Evolutionary conservation across 345 rosid species (phyloP).

Genomic region (Citrus hindsii): DNA sequence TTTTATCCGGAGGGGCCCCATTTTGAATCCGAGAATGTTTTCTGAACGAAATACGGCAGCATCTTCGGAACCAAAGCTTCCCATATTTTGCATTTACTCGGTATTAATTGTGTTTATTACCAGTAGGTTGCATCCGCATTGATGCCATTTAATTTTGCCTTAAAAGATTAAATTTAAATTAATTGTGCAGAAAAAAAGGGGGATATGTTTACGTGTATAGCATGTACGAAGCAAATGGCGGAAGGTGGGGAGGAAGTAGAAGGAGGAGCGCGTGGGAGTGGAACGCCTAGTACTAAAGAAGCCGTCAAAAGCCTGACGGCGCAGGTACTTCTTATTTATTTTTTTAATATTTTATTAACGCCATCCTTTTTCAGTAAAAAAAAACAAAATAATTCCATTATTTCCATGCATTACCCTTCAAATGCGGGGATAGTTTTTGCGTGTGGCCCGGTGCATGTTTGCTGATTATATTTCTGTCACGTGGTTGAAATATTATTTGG

Average conservation of each 20-base stretch:
- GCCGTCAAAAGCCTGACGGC: slow-evolving; percentile 99
- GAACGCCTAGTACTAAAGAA: slow-evolving; percentile 82
- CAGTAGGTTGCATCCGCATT: not conserved
- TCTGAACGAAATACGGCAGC: not conserved
- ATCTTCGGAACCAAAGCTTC: not conserved
- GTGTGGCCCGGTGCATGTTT: not conserved
- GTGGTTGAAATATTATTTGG: not conserved
- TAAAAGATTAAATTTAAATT: not conserved
- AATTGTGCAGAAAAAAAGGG: not conserved
- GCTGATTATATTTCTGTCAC: not conserved
- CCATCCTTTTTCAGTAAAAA: slow-evolving; percentile 8
- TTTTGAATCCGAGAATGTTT: not conserved
- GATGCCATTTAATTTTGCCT: not conserved
- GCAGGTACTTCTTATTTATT: slow-evolving; percentile 45
- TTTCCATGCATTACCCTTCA: not conserved
- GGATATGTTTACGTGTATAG: slow-evolving; percentile 91
- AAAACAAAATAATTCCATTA: not conserved
- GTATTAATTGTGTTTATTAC: not conserved
- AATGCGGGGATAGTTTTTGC: not conserved
- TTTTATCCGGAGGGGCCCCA: not conserved
- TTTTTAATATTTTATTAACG: not conserved
- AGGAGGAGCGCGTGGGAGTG: slow-evolving; percentile 74
- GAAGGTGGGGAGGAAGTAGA: slow-evolving; percentile 74
- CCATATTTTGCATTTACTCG: not conserved
- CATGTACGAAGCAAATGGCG: slow-evolving; percentile 83